Conservation (phyloP, 2,329 filamentous ascomycete species). For the Incumbomyces lentus region DNA sequence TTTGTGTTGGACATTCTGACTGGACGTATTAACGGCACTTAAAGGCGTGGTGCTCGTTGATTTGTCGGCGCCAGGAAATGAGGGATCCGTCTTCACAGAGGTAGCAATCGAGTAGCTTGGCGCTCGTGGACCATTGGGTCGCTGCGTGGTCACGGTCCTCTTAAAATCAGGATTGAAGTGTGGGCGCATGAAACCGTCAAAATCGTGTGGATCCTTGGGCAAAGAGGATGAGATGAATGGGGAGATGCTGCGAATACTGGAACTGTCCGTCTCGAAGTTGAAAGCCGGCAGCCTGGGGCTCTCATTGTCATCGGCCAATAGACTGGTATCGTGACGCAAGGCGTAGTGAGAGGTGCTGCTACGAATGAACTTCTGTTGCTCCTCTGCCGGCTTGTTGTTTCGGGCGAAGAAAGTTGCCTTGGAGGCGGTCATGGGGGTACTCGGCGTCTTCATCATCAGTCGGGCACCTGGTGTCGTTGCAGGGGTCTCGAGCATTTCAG, state of each 20-base stretch:
- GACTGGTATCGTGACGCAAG: constrained; percentile 39
- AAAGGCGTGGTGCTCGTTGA: constrained; percentile 10
- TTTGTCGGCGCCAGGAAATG: constrained; percentile 15
- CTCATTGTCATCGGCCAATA: constrained; percentile 23
- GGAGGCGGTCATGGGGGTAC: constrained; percentile 93
- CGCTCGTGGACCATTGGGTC: constrained; percentile 46
- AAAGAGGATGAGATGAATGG: constrained; percentile 51
- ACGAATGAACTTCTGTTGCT: constrained; percentile 46
- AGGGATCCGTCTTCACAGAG: constrained; percentile 23
- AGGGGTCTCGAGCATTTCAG: constrained; percentile 40
- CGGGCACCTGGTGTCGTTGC: constrained; percentile 59
- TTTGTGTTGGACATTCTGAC: constrained; percentile 75
- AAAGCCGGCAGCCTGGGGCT: constrained; percentile 28
- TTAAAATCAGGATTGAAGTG: constrained; percentile 34
- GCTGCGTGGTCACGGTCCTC: constrained; percentile 25
- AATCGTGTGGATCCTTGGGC: constrained; percentile 47
- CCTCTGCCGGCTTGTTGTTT: constrained; percentile 50
- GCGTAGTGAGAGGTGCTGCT: constrained; percentile 77
- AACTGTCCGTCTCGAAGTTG: constrained; percentile 32
- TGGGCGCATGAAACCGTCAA: constrained; percentile 35
- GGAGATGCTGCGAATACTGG: constrained; percentile 45
- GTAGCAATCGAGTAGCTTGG: constrained; percentile 33
- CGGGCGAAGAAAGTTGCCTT: constrained; percentile 79
- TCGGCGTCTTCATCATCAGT: constrained; percentile 70
- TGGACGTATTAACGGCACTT: constrained; percentile 6